phyloP scores from a whole-genome alignment of 345 rosid species.

The Murraya koenigii region DNA sequence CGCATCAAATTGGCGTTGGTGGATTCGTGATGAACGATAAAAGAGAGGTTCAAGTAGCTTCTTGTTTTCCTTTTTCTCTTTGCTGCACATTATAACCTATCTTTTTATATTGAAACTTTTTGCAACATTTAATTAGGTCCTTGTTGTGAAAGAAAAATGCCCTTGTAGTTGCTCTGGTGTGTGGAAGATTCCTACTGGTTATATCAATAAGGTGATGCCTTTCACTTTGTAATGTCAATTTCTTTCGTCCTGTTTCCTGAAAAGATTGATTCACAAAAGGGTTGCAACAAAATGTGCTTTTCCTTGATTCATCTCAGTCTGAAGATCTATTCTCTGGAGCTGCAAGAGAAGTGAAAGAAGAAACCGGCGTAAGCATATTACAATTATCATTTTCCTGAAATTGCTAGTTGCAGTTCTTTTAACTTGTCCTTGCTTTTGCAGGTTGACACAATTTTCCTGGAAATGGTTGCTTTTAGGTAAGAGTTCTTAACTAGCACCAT shows the following conservation, averaged over 20 bases:
- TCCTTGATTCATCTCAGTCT: conserved; percentile 23
- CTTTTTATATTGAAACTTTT: neutral
- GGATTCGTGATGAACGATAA: conserved; percentile 44
- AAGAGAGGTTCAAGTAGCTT: conserved; percentile 31
- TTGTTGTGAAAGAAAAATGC: conserved; percentile 51
- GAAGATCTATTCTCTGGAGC: conserved; percentile 54
- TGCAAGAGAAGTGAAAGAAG: conserved; percentile 59
- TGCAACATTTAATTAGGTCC: conserved; percentile 28
- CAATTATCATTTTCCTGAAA: neutral
- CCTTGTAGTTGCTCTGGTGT: conserved; percentile 38
- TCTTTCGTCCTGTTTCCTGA: neutral
- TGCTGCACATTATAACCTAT: neutral
- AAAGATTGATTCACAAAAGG: neutral
- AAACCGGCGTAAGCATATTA: conserved; percentile 43
- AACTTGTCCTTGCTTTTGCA: conserved; percentile 5
- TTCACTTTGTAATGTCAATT: neutral
- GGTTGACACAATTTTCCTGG: conserved; percentile 42
- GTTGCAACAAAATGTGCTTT: too few species aligned
- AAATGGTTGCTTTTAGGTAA: conserved; percentile 53
- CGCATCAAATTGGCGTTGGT: conserved; percentile 49
- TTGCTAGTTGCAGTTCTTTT: neutral
- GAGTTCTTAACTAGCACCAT: too few species aligned
- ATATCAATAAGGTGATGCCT: conserved; percentile 39
- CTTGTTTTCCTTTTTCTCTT: neutral
- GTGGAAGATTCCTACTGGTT: conserved; percentile 61